Base-by-base conservation (phyloP, 2,329 filamentous ascomycete genomes). In the Pseudomassariella vexata region DNA sequence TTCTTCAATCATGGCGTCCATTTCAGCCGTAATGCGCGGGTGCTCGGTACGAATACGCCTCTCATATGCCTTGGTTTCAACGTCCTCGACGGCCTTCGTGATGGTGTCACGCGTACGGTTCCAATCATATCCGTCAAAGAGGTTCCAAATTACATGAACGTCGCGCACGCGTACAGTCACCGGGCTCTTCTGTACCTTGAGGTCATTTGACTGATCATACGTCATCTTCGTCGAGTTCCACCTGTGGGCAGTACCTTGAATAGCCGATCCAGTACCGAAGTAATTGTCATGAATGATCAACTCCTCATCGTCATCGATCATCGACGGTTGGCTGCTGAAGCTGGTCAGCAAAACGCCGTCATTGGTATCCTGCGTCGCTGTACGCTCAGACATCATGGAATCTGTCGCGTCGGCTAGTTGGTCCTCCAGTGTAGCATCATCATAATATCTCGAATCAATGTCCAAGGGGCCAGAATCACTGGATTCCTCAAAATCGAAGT, bases 91-190 rank as follows among this genome's bases (percentile, higher is more conserved):
- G 6, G 87, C 88, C 51, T 90, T 85, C 15, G 80, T 79, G 35
- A 98, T 95, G 4, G 82, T 77, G 40, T 92, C 83, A 25, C 90
- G 76, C 1, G 94, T 98, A 25, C 77, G 74, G 45, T 81, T 76
- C 94, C 94, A 98, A 58, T 98, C 94, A 53, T 95, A 98, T 2
- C 92, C 92, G 63, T 98, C 92, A 56, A 92, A 95, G 1, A 98
- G 66, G 50, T 98, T 94, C 92, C 92, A 98, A 38, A 96, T 95
- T 31, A 95, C 66, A 53, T 96, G 87, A 5, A 95, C 81, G 50
- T 95, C 87, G 17, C 85, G 80, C 11, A 96, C 73, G 5, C 79
- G 78, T 3, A 95, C 68, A 41, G 79, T 80, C 10, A 98, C 61
- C 5, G 90, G 86, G 40, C 82, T 85, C 32, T 68, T 69, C 23